Percentiles rank a stretch among this genome's conserved stretches.
Evolutionary conservation across 2,329 filamentous ascomycete genomes (phyloP).

Genomic region (Pleoardoris graminearum): DNA sequence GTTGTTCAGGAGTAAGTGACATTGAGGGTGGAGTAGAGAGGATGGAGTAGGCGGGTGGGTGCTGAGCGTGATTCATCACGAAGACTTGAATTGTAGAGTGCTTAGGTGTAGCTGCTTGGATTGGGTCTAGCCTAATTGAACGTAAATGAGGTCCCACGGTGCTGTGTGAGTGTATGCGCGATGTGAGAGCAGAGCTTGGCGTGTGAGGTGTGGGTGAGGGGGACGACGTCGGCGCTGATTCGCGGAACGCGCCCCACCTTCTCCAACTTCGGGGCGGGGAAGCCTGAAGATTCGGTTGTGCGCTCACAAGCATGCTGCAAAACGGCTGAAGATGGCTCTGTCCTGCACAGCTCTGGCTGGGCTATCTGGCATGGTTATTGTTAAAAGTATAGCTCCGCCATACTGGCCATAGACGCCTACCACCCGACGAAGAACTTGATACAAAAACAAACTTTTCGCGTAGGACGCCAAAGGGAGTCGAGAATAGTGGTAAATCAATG

Average conservation of each 20-base stretch:
- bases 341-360: no score
- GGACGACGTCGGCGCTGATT: no score
- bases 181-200: conserved; percentile 1
- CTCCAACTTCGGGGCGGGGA: conserved; percentile 12
- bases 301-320: not conserved
- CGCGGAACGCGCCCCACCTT: conserved; percentile 27
- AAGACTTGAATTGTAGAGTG: not conserved
- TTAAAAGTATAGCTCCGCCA: no score
- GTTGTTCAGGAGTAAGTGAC: conserved; percentile 26
- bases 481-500: no score
- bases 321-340: no score
- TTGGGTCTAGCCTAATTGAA: conserved; percentile 14
- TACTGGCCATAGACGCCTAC: no score
- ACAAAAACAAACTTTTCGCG: no score
- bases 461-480: no score
- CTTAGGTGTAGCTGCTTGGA: conserved; percentile 3
- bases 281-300: not conserved
- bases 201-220: conserved; percentile 7
- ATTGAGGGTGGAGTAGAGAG: conserved; percentile 15
- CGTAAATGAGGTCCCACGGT: not conserved
- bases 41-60: conserved; percentile 13
- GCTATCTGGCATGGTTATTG: no score
- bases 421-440: no score
- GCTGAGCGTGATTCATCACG: conserved; percentile 6
- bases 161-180: conserved; percentile 9